phyloP scores from a whole-genome alignment of 257 asterid genomes.

The Handroanthus guayacan region DNA sequence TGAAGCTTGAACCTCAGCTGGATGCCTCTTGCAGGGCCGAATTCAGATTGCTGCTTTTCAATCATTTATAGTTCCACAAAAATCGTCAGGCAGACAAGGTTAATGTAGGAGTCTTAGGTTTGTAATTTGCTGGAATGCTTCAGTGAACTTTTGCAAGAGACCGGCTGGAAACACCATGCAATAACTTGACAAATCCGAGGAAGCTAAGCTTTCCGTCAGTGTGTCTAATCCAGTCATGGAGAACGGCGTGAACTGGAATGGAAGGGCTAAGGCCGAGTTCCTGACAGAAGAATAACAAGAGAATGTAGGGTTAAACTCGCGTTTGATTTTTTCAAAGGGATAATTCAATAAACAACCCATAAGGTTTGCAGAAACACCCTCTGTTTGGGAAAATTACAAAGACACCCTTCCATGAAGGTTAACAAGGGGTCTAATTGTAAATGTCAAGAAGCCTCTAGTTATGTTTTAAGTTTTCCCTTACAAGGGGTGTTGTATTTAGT shows the following conservation, averaged over 20 bases:
- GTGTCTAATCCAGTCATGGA: conserved; percentile 91
- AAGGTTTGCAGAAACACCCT: too few species aligned
- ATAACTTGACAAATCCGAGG: conserved; percentile 82
- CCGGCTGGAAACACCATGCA: conserved; percentile 85
- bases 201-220: conserved; percentile 94
- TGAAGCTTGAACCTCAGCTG: background rate
- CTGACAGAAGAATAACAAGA: conserved; percentile 42
- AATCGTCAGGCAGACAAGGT: conserved; percentile 17
- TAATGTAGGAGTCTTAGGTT: background rate
- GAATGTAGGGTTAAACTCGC: background rate
- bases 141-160: conserved; percentile 66
- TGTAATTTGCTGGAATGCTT: conserved; percentile 26
- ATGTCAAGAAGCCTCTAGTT: too few species aligned
- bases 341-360: too few species aligned
- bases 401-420: too few species aligned
- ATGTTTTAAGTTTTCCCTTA: too few species aligned
- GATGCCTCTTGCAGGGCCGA: conserved; percentile 2
- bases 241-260: conserved; percentile 88
- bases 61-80: background rate
- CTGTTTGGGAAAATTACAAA: too few species aligned
- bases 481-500: too few species aligned
- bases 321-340: too few species aligned
- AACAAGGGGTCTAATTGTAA: too few species aligned
- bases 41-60: background rate
- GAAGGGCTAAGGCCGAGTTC: conserved; percentile 94